Evolutionary conservation across 345 rosid species (phyloP), one percentile per base, ranked within the genome.

Genomic region (Eutrema heterophyllum): DNA sequence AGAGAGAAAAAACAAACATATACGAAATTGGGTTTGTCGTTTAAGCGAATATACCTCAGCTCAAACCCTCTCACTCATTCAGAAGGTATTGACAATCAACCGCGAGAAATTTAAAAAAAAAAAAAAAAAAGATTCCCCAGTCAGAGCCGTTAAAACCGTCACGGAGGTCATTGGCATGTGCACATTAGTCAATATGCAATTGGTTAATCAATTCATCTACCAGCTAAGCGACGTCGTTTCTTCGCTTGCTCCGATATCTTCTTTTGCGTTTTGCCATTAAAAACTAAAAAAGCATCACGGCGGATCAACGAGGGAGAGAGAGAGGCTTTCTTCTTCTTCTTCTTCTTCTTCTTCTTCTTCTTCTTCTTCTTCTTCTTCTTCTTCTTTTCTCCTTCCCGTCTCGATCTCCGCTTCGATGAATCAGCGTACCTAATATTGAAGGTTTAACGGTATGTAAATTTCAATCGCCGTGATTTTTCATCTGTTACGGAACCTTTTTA

Each of bases 11-110:
- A 64, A 64, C 46, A 18, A 8, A 59, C 3, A 18, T 27, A 46
- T 45, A 67, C n/a, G 70, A 51, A 74, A 24, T 36, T 67, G 62
- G 40, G 54, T 50, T 21, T 75, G 68, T 69, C 75, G 62, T 62
- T 46, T 29, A 45, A 7, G 62, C 57, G 75, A 76, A 76, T 76
- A 68, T 70, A 32, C 79, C 70, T 51, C 5, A 18, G 24, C 29
- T 15, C 18, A 4, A 61, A 61, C 26, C 58, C 43, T 75, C 70
- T 75, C 0, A 5, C 0, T 41, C 2, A 6, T 2, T 2, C 6
- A 61, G 57, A 75, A 45, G 74, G 67, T 46, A 6, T 73, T 38
- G 2, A 41, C 11, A 13, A 41, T 3, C 43, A 39, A 39, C 12
- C 13, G 12, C 43, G 13, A 39, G 13, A 10, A 11, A 21, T 21